Base-by-base conservation (phyloP, 495 filamentous ascomycete species). In the Cryomyces minteri region DNA sequence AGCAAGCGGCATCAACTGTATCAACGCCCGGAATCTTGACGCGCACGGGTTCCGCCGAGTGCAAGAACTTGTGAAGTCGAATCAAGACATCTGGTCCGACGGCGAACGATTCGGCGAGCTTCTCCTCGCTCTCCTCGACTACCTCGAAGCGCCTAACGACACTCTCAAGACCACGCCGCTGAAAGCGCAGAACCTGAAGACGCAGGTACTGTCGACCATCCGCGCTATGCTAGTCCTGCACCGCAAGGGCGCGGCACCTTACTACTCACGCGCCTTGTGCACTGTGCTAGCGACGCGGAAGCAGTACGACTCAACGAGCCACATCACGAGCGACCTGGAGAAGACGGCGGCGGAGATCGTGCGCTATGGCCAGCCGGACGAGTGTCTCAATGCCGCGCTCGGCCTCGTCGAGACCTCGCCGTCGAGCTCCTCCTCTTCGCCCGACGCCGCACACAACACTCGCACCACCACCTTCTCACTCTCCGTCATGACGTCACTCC, bases 21-120 rank as follows among this genome's bases (percentile, higher is more conserved):
- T 94, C 43, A 74, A 72, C 32, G 71, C 73, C 7, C 70, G 73
- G 49, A 74, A 72, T 5, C 72, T 94, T 33, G 87, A 94, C 54
- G 82, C 85, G 5, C 82, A 86, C 51, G 85, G 82, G 43, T 93
- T 94, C 63, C 78, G 88, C 42, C 86, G 90, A 48, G 62, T 95
- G 7, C 88, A 92, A 58, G 71, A 76, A 29, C 70, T 94, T 47
- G 79, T 88, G 51, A 75, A 80, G 44, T 77, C 78, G 49, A 77
- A 77, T 48, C 53, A 68, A 9, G 64, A 71, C 39, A 70, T 80
- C 40, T 77, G 74, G 56, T 54, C 63, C 33, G 62, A 65, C 18
- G 65, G 69, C 32, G 59, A 62, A 44, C 68, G 71, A 51, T 92
- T 88, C 52, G 74, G 81, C 49, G 70, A 79, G n/a, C 68, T 94